These are phyloP conservation scores for Hortaea werneckii DNA, from an alignment of 2,329 filamentous ascomycete genomes.

Conservation along the genomic window DNA sequence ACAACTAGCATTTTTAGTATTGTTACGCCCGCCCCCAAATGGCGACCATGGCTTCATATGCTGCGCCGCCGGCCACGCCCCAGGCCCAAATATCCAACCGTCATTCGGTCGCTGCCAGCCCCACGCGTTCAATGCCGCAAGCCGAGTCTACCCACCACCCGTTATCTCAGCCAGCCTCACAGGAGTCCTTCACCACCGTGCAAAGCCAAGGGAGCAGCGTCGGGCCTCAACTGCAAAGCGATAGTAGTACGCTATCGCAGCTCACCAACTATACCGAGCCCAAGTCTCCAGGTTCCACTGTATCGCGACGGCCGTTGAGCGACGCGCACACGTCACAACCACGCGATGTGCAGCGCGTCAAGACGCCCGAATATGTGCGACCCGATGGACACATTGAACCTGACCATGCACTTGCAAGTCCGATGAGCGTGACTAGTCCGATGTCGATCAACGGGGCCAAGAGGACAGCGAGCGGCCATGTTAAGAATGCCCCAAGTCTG, in stretches of 20 bases:
- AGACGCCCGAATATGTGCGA: slow-evolving; percentile 9
- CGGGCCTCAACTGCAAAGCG: slow-evolving; percentile 8
- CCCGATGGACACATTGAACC: slow-evolving; percentile 7
- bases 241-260: slow-evolving; percentile 21
- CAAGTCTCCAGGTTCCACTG: slow-evolving; percentile 17
- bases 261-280: slow-evolving; percentile 21
- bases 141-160: slow-evolving; percentile 7
- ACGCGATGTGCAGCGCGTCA: slow-evolving; percentile 3
- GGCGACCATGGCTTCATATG: slow-evolving; percentile 8
- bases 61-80: slow-evolving; percentile 3
- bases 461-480: slow-evolving; percentile 63
- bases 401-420: slow-evolving; percentile 23
- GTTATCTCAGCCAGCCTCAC: slow-evolving; percentile 20
- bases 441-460: slow-evolving; percentile 47
- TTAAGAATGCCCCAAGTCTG: slow-evolving; percentile 50
- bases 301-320: neutral
- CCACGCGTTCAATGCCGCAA: slow-evolving; percentile 14
- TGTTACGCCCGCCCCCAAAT: neutral
- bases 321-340: neutral
- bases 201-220: slow-evolving; percentile 17
- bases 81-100: slow-evolving; percentile 8
- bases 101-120: slow-evolving; percentile 2
- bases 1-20: no score
- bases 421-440: slow-evolving; percentile 32
- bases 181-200: slow-evolving; percentile 19